phyloP scores from a whole-genome alignment of 2,329 filamentous ascomycete species.

The Daldinia sp. region DNA sequence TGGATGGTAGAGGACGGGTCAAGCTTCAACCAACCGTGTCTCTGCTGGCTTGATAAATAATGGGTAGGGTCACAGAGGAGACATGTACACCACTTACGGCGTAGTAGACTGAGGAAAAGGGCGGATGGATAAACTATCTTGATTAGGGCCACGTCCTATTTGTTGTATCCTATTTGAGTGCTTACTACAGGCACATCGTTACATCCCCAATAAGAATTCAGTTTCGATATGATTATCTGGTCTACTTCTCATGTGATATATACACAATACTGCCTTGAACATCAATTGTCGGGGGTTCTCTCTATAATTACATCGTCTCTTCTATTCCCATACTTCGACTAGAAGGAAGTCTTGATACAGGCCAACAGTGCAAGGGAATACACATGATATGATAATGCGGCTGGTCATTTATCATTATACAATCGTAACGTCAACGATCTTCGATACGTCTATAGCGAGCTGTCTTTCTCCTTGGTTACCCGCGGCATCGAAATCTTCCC shows the following conservation, averaged over 20 bases:
- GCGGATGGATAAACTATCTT: not conserved
- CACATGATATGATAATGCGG: no score
- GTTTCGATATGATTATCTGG: not conserved
- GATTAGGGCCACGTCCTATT: not conserved
- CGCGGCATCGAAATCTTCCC: slow-evolving; percentile 40
- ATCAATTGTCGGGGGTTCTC: not conserved
- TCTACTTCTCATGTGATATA: not conserved
- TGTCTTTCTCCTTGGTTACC: not conserved
- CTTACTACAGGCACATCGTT: not conserved
- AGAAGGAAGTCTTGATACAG: not conserved
- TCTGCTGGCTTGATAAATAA: slow-evolving; percentile 3
- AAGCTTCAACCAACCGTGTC: slow-evolving; percentile 4
- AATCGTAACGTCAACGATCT: slow-evolving; percentile 36
- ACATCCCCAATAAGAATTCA: not conserved
- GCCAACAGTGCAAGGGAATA: no score
- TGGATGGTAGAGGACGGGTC: slow-evolving; percentile 13
- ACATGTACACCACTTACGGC: not conserved
- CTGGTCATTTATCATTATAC: slow-evolving; percentile 1
- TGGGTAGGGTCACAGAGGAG: not conserved
- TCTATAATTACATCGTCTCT: not conserved
- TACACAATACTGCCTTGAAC: not conserved
- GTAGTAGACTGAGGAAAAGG: not conserved
- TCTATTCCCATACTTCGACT: no score
- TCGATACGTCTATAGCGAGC: slow-evolving; percentile 26
- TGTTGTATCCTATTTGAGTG: slow-evolving; percentile 1